Base-by-base conservation (phyloP, 371 early-diverging fungal genomes). In the Funneliformis caledonium region DNA sequence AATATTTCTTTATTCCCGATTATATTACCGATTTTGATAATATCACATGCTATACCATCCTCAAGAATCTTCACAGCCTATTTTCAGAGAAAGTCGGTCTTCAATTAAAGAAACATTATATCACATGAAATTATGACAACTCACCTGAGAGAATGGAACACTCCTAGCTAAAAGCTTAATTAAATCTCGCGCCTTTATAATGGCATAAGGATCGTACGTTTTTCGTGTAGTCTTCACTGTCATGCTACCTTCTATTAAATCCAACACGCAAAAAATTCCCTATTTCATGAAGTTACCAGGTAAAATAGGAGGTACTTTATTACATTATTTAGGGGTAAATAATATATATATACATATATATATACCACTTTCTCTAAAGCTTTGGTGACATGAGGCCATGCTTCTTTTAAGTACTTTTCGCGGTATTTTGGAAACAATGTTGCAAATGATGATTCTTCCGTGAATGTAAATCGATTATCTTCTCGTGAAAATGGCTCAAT, bases 361-460 rank as follows among this genome's bases (percentile, higher is more conserved):
- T 86, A 82, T 89, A 93, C 94, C 72, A 89, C 90, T 84, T 92
- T 92, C 19, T 97, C 96, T 50, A 99, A 88, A 2, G 94, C 92
- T 81, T 89, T 89, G n/a, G 95, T 97, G 16, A 97, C 93, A 69
- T 94, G 93, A n/a, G 97, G 95, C 97, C 99, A 98, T 33, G 96
- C 91, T 85, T 98, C 96, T 78, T 91, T 90, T 83, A 99, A 88
- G 83, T 99, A 99, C 78, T 91, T 90, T 87, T 99, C 99, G 82
- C 99, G 91, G 91, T 99, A 98, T 88, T 97, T 97, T 16, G 99
- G 99, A 83, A 99, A 99, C 82, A 99, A 88, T 1, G 99, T 97
- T 2, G 98, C 97, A 89, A 99, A 99, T 3, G 95, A 95, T 26
- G 96, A 97, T 85, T 97, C 98, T 85, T 99, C 99, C 19, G 93